Conservation (phyloP, 1,139 yeast species). For the Candida gigantensis region DNA sequence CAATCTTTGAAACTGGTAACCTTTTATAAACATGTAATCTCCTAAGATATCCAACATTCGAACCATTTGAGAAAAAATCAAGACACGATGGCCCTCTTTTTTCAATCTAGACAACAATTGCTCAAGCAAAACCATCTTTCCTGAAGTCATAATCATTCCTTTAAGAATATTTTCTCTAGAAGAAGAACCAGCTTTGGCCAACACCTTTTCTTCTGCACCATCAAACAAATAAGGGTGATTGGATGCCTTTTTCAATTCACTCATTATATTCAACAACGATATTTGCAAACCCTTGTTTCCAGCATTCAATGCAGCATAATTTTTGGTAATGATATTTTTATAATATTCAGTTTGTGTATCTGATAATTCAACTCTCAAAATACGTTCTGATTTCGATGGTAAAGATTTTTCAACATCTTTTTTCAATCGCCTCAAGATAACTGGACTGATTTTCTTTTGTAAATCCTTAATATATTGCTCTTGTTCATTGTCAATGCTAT, state of each 20-base stretch:
- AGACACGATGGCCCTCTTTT: conserved; percentile 93
- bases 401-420: conserved; percentile 96
- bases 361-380: conserved; percentile 89
- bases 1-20: conserved; percentile 86
- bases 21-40: conserved; percentile 86
- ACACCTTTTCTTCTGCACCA: conserved; percentile 84
- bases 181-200: conserved; percentile 58
- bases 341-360: conserved; percentile 95
- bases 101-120: conserved; percentile 79
- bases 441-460: conserved; percentile 85
- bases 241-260: conserved; percentile 93
- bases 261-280: conserved; percentile 87
- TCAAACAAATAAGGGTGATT: conserved; percentile 96
- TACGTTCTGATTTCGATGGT: conserved; percentile 94
- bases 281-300: conserved; percentile 81
- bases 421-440: conserved; percentile 85
- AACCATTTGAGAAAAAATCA: conserved; percentile 96
- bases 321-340: conserved; percentile 87
- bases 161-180: conserved; percentile 79
- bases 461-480: conserved; percentile 85
- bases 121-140: conserved; percentile 95
- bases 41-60: conserved; percentile 93
- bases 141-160: conserved; percentile 96
- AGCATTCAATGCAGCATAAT: conserved; percentile 86
- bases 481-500: conserved; percentile 81